Evolutionary conservation across 768 basidiomycete species (phyloP).

Genomic region (Leccinum subgranulosum): DNA sequence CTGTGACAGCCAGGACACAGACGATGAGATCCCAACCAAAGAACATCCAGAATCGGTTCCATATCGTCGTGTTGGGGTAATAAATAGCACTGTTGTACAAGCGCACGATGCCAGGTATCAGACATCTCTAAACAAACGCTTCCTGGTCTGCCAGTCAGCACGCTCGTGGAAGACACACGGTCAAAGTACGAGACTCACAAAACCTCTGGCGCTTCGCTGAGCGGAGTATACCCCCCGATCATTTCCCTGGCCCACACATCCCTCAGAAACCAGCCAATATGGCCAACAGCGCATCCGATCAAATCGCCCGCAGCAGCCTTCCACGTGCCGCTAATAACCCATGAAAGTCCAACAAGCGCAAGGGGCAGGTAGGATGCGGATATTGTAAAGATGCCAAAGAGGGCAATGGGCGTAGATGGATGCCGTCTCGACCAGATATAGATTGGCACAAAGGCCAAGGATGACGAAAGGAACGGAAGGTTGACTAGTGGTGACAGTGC

Average conservation of each 20-base stretch:
- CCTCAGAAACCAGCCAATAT: constrained; percentile 79
- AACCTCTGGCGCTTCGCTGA: constrained; percentile 67
- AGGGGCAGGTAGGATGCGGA: constrained; percentile 94
- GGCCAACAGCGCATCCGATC: constrained; percentile 83
- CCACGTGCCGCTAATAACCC: constrained; percentile 81
- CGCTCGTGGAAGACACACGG: too few relatives aligned
- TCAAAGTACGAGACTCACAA: constrained; percentile 49
- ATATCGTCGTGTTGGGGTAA: too few relatives aligned
- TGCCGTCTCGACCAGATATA: constrained; percentile 97
- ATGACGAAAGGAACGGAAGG: constrained; percentile 89
- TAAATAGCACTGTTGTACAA: constrained; percentile 9
- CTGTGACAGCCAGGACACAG: not conserved
- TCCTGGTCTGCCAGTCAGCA: constrained; percentile 37
- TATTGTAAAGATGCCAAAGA: constrained; percentile 93
- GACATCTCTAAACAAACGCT: constrained; percentile 62
- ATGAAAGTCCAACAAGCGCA: constrained; percentile 84
- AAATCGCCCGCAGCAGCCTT: constrained; percentile 79
- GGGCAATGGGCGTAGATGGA: constrained; percentile 90
- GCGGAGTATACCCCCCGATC: constrained; percentile 66
- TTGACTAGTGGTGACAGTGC: constrained; percentile 84
- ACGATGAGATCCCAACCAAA: not conserved
- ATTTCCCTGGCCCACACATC: constrained; percentile 90
- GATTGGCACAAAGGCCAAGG: constrained; percentile 91
- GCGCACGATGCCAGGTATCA: constrained; percentile 14
- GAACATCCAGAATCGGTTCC: not conserved